These are phyloP conservation scores for Melaleuca alternifolia DNA, from an alignment of 345 rosid species.

Conservation along the genomic window DNA sequence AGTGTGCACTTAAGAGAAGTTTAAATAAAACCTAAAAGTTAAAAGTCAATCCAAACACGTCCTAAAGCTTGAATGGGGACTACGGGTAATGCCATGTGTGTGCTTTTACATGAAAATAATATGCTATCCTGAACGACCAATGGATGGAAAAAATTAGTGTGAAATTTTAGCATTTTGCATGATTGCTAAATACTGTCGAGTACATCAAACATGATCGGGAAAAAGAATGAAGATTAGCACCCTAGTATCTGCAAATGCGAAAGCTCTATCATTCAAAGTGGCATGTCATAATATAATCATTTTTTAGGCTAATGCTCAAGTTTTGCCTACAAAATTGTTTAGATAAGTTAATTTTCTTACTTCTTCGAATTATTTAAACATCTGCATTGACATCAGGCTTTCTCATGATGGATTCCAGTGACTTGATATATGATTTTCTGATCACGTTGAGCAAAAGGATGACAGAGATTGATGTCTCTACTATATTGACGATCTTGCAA, in stretches of 20 bases:
- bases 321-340: not conserved
- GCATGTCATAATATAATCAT: not conserved
- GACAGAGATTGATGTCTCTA: conserved; percentile 69
- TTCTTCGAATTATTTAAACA: not conserved
- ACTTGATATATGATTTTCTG: conserved; percentile 77
- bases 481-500: conserved; percentile 67
- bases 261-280: not conserved
- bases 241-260: not conserved
- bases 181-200: not conserved
- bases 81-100: not conserved
- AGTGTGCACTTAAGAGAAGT: no score
- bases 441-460: conserved; percentile 57
- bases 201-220: not conserved
- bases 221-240: not conserved
- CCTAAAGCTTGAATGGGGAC: not conserved
- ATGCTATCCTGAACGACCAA: not conserved
- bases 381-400: not conserved
- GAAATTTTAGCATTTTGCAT: not conserved
- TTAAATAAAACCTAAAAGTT: no score
- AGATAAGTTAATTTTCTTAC: not conserved
- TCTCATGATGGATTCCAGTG: conserved; percentile 42
- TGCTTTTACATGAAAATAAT: not conserved
- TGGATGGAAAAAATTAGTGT: not conserved
- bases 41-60: no score
- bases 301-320: not conserved